Evolutionary conservation across 345 rosid species (phyloP).

Genomic region (Aegle marmelos): DNA sequence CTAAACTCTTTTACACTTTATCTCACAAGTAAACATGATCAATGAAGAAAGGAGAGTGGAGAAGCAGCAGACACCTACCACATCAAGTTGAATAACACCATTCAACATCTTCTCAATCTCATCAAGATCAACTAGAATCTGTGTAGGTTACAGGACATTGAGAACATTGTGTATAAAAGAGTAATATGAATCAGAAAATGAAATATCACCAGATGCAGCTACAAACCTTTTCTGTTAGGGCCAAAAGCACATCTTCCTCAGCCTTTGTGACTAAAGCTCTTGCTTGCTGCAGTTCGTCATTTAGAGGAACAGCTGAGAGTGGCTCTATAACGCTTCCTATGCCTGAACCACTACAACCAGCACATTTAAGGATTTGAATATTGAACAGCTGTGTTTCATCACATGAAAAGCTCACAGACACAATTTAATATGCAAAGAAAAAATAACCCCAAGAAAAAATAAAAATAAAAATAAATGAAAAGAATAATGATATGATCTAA

Average conservation of each 20-base stretch:
- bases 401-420: slow-evolving; percentile 7
- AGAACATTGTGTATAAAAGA: slow-evolving; percentile 18
- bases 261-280: slow-evolving; percentile 71
- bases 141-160: slow-evolving; percentile 27
- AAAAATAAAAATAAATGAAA: no score
- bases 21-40: background rate
- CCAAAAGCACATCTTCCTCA: slow-evolving; percentile 73
- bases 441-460: background rate
- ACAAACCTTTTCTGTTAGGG: slow-evolving; percentile 72
- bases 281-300: slow-evolving; percentile 80
- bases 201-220: slow-evolving; percentile 19
- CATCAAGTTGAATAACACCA: slow-evolving; percentile 58
- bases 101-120: slow-evolving; percentile 48
- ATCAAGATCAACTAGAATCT: slow-evolving; percentile 73
- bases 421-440: background rate
- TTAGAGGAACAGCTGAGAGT: slow-evolving; percentile 69
- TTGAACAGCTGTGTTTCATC: background rate
- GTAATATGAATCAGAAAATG: slow-evolving; percentile 1
- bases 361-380: slow-evolving; percentile 33
- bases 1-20: slow-evolving; percentile 5
- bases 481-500: background rate
- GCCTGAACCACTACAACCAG: slow-evolving; percentile 74
- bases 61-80: slow-evolving; percentile 43
- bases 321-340: slow-evolving; percentile 73
- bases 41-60: slow-evolving; percentile 8